Evolutionary conservation across 1,284 basidiomycete species (phyloP).

Genomic region (Earliella scabrosa): DNA sequence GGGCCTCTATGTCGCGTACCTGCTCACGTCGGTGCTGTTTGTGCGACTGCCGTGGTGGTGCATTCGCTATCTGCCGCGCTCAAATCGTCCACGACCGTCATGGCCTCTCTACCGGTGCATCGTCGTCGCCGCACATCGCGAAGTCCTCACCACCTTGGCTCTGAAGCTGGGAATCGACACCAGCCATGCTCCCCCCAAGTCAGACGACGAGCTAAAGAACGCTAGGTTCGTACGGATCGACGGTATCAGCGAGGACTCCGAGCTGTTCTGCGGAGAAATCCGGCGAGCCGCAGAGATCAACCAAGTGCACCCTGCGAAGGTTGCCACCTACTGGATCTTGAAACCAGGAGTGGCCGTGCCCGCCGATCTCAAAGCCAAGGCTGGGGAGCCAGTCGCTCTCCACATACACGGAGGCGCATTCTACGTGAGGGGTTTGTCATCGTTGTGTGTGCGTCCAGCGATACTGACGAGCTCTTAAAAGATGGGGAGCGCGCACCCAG

Average conservation of each 20-base stretch:
- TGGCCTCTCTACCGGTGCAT: conserved; percentile 17
- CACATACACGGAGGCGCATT: conserved; percentile 24
- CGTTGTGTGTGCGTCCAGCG: no score
- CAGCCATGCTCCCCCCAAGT: conserved; percentile 10
- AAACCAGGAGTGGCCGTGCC: conserved; percentile 8
- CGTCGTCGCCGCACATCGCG: conserved; percentile 8
- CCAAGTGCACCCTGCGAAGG: conserved; percentile 12
- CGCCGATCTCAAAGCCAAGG: conserved; percentile 34
- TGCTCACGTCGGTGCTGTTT: conserved; percentile 10
- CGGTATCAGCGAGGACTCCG: conserved; percentile 10
- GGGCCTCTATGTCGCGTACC: conserved; percentile 14
- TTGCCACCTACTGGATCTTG: conserved; percentile 27
- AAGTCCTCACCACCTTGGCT: conserved; percentile 2
- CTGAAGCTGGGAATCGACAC: conserved; percentile 2
- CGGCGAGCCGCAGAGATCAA: conserved; percentile 18
- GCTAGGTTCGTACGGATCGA: conserved; percentile 27
- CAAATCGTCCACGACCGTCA: conserved; percentile 15
- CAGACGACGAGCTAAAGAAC: conserved; percentile 18
- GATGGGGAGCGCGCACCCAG: conserved; percentile 22
- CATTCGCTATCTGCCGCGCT: conserved; percentile 10
- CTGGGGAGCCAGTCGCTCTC: conserved; percentile 21
- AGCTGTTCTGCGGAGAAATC: conserved; percentile 24
- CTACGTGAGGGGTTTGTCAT: no score
- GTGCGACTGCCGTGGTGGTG: conserved; percentile 24
- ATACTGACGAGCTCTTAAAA: no score